A percentile compares a stretch with the other conserved stretches of the same genome.
Evolutionary conservation across 116 monocot genomes (phyloP).

Genomic region (Cymodocea nodosa): DNA sequence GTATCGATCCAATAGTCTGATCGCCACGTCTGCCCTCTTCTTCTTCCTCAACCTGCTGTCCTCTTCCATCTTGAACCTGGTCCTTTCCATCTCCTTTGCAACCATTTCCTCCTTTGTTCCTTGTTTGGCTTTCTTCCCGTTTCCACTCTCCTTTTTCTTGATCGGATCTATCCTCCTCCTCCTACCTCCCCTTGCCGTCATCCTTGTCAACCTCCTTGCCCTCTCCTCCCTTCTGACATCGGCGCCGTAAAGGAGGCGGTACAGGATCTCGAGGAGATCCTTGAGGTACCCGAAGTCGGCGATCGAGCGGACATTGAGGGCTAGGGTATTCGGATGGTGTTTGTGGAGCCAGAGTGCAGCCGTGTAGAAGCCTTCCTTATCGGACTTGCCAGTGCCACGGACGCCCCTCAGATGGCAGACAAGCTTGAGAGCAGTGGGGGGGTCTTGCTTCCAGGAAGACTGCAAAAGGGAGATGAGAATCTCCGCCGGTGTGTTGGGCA

Average conservation of each 20-base stretch:
- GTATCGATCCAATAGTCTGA: slow-evolving; percentile 25
- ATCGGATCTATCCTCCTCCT: neutral
- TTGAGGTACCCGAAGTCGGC: slow-evolving; percentile 55
- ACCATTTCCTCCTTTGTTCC: slow-evolving; percentile 24
- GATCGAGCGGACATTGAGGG: slow-evolving; percentile 25
- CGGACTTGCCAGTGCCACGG: slow-evolving; percentile 55
- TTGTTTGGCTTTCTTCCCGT: neutral
- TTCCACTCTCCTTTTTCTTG: neutral
- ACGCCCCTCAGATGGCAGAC: slow-evolving; percentile 48
- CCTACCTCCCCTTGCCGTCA: neutral
- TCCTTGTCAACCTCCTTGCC: neutral
- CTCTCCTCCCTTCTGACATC: slow-evolving; percentile 17
- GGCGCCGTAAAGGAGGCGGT: slow-evolving; percentile 31
- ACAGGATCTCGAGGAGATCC: slow-evolving; percentile 52
- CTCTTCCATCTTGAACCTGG: slow-evolving; percentile 10
- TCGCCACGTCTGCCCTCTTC: slow-evolving; percentile 25
- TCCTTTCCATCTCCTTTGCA: slow-evolving; percentile 17
- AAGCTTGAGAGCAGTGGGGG: slow-evolving; percentile 37
- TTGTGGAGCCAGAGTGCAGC: slow-evolving; percentile 43
- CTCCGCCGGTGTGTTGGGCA: slow-evolving; percentile 20
- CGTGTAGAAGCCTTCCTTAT: slow-evolving; percentile 49
- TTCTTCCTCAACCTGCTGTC: slow-evolving; percentile 14
- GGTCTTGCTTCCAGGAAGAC: slow-evolving; percentile 26
- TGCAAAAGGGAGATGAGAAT: slow-evolving; percentile 13
- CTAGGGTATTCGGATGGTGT: slow-evolving; percentile 50